A percentile compares a stretch with the other conserved stretches of the same genome.
Conservation (phyloP, 140 eudicot genomes). For the Anethum foeniculum region DNA sequence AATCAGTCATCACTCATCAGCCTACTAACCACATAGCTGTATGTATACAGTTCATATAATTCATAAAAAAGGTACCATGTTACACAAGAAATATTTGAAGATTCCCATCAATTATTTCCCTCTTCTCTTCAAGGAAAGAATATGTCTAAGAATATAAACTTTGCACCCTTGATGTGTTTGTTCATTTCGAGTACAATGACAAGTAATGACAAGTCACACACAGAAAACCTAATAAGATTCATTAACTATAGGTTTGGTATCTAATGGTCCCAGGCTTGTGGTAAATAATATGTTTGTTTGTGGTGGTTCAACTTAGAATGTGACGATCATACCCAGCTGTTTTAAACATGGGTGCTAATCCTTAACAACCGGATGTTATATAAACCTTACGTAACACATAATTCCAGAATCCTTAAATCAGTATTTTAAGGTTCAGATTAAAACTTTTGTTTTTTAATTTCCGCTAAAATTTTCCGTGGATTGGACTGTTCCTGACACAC, state of each 20-base stretch:
- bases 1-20: not conserved
- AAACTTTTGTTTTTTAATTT: no score
- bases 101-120: not conserved
- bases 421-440: no score
- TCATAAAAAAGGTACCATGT: not conserved
- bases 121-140: not conserved
- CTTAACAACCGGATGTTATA: no score
- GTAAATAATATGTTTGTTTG: constrained; percentile 6
- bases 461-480: no score
- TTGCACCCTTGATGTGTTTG: not conserved
- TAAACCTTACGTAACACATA: no score
- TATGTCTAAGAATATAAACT: not conserved
- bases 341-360: no score
- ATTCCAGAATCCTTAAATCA: no score
- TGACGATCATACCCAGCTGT: constrained; percentile 48
- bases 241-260: constrained; percentile 20
- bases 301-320: constrained; percentile 14
- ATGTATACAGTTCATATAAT: not conserved
- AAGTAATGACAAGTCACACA: constrained; percentile 9
- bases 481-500: no score
- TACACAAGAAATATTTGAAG: not conserved
- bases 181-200: constrained; percentile 11
- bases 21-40: not conserved
- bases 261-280: constrained; percentile 39
- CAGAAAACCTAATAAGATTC: constrained; percentile 21